Percentiles rank a stretch among this genome's conserved stretches.
Evolutionary conservation across 371 early-diverging fungal species (phyloP).

Genomic region (Circinella minor): DNA sequence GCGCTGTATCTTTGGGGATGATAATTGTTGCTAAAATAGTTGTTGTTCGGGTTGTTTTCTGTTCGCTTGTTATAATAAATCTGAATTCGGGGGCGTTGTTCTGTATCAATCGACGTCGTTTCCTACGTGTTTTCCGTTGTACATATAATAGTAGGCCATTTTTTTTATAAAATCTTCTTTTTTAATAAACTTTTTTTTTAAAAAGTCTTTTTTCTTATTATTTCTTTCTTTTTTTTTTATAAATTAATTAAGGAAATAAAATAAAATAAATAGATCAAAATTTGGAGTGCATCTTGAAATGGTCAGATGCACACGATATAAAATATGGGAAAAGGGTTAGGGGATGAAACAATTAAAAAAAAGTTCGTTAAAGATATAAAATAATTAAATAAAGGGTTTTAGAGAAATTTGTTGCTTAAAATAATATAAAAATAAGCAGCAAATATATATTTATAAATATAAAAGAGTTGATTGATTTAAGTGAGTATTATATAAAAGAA

Average conservation of each 20-base stretch:
- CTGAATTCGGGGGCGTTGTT: constrained; percentile 27
- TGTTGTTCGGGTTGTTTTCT: too few relatives aligned
- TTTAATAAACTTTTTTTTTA: constrained; percentile 2
- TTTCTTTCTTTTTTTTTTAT: constrained; percentile 16
- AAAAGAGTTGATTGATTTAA: neutral
- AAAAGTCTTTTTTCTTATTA: constrained; percentile 11
- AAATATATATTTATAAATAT: neutral
- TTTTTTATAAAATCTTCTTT: constrained; percentile 11
- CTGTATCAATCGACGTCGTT: constrained; percentile 41
- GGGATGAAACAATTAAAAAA: neutral
- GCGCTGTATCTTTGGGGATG: constrained; percentile 10
- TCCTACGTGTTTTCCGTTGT: constrained; percentile 41
- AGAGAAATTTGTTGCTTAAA: neutral
- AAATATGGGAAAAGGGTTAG: neutral
- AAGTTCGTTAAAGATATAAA: neutral
- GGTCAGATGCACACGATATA: constrained; percentile 24
- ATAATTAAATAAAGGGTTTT: neutral
- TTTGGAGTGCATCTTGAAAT: constrained; percentile 32
- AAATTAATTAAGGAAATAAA: constrained; percentile 15
- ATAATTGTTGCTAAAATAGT: constrained; percentile 5
- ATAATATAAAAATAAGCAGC: neutral
- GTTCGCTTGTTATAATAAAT: neutral
- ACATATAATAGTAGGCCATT: constrained; percentile 41
- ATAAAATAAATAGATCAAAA: constrained; percentile 20
- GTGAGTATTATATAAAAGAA: neutral